These are phyloP conservation scores for Leucogyrophana mollusca DNA, from an alignment of 768 basidiomycete species.

Conservation along the genomic window DNA sequence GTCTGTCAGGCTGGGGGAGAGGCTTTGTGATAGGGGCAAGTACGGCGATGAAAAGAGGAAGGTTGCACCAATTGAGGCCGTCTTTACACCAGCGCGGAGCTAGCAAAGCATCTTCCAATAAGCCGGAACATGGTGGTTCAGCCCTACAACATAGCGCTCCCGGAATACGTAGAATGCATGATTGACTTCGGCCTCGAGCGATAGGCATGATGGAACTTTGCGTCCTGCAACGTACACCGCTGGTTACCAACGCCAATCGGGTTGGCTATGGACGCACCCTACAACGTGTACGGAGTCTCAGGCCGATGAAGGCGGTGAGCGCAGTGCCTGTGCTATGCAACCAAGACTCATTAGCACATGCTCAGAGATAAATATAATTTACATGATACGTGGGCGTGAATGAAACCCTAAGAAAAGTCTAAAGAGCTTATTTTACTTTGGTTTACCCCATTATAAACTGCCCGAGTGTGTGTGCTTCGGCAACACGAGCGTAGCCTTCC, in stretches of 20 bases:
- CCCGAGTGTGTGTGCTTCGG: no score
- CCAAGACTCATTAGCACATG: constrained; percentile 9
- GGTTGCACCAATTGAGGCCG: constrained; percentile 15
- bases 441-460: no score
- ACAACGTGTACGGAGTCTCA: constrained; percentile 30
- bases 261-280: constrained; percentile 13
- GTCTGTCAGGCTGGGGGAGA: constrained; percentile 23
- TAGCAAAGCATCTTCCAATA: constrained; percentile 1
- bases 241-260: constrained; percentile 11
- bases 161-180: constrained; percentile 28
- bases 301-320: constrained; percentile 19
- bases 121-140: constrained; percentile 6
- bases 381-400: no score
- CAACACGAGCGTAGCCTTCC: no score
- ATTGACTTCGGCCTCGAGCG: constrained; percentile 28
- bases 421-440: no score
- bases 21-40: constrained; percentile 22
- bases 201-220: constrained; percentile 29
- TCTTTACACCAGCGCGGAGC: constrained; percentile 16
- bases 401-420: no score
- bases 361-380: constrained; percentile 19
- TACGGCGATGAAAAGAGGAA: constrained; percentile 18
- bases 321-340: constrained; percentile 5
- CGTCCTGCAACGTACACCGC: constrained; percentile 22
- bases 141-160: constrained; percentile 30